A percentile compares a stretch with the other conserved stretches of the same genome.
phyloP scores from a whole-genome alignment of 768 basidiomycete species.

The Russula sp. region DNA sequence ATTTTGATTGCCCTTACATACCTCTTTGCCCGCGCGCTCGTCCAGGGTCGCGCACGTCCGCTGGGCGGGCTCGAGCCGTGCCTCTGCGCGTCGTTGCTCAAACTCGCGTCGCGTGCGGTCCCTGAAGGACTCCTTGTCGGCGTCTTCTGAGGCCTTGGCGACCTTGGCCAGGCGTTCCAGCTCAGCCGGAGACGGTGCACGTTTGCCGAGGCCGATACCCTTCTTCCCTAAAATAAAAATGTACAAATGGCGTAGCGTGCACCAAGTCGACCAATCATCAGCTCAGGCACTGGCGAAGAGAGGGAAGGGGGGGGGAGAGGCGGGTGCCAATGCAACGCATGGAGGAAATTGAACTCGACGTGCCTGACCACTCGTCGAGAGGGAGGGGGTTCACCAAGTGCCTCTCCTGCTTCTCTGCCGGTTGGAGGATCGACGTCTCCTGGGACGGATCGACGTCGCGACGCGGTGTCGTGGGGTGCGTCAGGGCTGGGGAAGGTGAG shows the following conservation, averaged over 20 bases:
- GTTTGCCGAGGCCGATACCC: slow-evolving; percentile 69
- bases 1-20: slow-evolving; percentile 31
- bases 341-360: slow-evolving; percentile 25
- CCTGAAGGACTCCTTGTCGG: slow-evolving; percentile 54
- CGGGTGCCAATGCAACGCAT: background rate
- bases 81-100: slow-evolving; percentile 69
- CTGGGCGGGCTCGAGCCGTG: slow-evolving; percentile 62
- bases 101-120: slow-evolving; percentile 68
- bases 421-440: background rate
- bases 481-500: background rate
- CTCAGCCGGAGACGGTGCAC: slow-evolving; percentile 56
- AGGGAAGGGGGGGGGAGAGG: background rate
- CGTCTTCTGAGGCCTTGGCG: slow-evolving; percentile 54
- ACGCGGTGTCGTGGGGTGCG: background rate
- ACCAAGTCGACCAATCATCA: too few species aligned
- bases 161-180: slow-evolving; percentile 67
- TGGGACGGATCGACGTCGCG: background rate
- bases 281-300: too few species aligned
- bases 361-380: slow-evolving; percentile 78
- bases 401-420: slow-evolving; percentile 6
- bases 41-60: slow-evolving; percentile 71
- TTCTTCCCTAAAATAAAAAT: slow-evolving; percentile 50
- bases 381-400: slow-evolving; percentile 67
- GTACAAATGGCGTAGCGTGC: background rate
- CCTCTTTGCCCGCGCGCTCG: slow-evolving; percentile 62